Base-by-base conservation (phyloP, 192 early-diverging fungal species). In the Coemansia sp. region DNA sequence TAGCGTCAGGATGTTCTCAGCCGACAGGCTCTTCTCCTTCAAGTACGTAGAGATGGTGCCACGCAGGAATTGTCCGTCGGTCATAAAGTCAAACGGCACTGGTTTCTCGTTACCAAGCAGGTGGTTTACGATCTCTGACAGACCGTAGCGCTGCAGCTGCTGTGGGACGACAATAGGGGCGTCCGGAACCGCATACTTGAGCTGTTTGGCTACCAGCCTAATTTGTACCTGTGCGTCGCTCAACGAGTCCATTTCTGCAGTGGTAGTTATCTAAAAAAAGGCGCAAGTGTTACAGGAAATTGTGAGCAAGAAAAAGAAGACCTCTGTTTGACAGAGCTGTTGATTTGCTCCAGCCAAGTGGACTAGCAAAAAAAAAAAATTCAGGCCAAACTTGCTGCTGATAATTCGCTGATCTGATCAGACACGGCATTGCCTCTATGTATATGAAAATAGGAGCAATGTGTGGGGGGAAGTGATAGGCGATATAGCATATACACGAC, bases 91-190 rank as follows among this genome's bases (percentile, higher is more conserved):
- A 75, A 98, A 98, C 20, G 95, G 93, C 15, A 93, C 76, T 11
- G 91, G 91, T 56, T 55, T 73, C 27, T 77, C 75, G 37, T 67
- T 68, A 34, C 67, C 84, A 35, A 98, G 85, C 38, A 98, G 82
- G 69, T 93, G 94, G 85, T 99, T 99, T 22, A 99, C 87, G 64
- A 99, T 90, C 84, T 96, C 94, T 18, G 93, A 94, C 29, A 99
- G 86, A 30, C 93, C 94, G 79, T 93, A 93, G 10, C 95, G 91
- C 70, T 88, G 85, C 35, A 99, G 84, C 24, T 83, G 84, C 58
- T 92, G 86, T 39, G 97, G 97, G 4, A 98, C 89, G 55, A 97
- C 85, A 30, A 99, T 91, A 61, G 94, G 84, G 4, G 93, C 83
- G 63, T 95, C 90, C 9, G 90, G 87, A n/a, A 97, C 87, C 34